phyloP scores from a whole-genome alignment of 306 rosid species.

The Trifolium fragiferum region DNA sequence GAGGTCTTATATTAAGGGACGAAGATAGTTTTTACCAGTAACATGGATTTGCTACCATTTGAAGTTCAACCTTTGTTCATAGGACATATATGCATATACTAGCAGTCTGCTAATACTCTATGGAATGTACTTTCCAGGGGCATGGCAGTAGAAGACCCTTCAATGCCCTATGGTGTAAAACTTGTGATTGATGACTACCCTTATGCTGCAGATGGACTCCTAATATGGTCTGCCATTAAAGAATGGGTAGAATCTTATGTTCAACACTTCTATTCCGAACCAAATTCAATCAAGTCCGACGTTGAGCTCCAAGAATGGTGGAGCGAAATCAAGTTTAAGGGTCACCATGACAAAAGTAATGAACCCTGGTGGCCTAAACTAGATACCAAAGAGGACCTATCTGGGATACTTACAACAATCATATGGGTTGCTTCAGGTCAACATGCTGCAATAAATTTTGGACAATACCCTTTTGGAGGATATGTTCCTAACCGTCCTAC shows the following conservation, averaged over 20 bases:
- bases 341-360: slow-evolving; percentile 78
- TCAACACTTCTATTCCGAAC: slow-evolving; percentile 66
- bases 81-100: not conserved
- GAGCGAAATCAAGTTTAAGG: slow-evolving; percentile 82
- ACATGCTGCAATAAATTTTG: slow-evolving; percentile 95
- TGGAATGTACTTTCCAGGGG: slow-evolving; percentile 62
- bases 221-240: slow-evolving; percentile 90
- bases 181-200: slow-evolving; percentile 95
- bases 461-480: slow-evolving; percentile 97
- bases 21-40: no score
- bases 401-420: slow-evolving; percentile 68
- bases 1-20: not conserved
- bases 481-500: slow-evolving; percentile 96
- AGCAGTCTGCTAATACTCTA: not conserved
- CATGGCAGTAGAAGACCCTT: slow-evolving; percentile 88
- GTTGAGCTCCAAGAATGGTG: slow-evolving; percentile 91
- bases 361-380: slow-evolving; percentile 98
- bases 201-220: slow-evolving; percentile 92
- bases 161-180: slow-evolving; percentile 73
- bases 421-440: slow-evolving; percentile 96
- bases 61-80: slow-evolving; percentile 9
- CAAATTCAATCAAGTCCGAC: slow-evolving; percentile 66
- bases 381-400: slow-evolving; percentile 68
- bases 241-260: slow-evolving; percentile 91
- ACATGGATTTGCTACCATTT: slow-evolving; percentile 5